Percentiles rank a stretch among this genome's conserved stretches.
phyloP scores from a whole-genome alignment of 202 grass and related monocot species.

The Elaeis oleifera region DNA sequence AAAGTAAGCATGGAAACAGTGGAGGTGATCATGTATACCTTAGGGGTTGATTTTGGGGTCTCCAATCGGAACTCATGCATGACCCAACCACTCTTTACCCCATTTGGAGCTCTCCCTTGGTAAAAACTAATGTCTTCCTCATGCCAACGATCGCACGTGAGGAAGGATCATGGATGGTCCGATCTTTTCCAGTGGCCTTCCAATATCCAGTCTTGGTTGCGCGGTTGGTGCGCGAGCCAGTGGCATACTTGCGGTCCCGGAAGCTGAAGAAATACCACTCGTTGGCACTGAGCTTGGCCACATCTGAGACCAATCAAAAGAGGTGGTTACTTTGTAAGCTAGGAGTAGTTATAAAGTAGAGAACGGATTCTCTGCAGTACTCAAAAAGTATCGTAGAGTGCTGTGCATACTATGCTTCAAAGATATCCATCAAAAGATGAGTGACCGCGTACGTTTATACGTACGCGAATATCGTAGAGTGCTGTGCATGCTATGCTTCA shows the following conservation, averaged over 20 bases:
- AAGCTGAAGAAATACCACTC: constrained; percentile 99
- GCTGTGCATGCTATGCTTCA: too few relatives aligned
- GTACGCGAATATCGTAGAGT: too few relatives aligned
- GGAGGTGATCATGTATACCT: constrained; percentile 18
- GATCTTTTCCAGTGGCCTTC: constrained; percentile 94
- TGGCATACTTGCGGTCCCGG: constrained; percentile 82
- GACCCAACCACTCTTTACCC: constrained; percentile 65
- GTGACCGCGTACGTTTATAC: too few relatives aligned
- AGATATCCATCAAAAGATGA: too few relatives aligned
- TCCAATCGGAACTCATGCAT: constrained; percentile 97
- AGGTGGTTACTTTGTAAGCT: constrained; percentile 18
- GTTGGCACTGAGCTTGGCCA: constrained; percentile 61
- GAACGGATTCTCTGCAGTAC: too few relatives aligned
- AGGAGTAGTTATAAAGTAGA: background rate
- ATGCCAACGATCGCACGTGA: constrained; percentile 54
- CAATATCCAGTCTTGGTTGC: constrained; percentile 82
- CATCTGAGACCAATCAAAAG: constrained; percentile 45
- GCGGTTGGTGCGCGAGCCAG: constrained; percentile 78
- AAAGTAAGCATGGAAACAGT: too few relatives aligned
- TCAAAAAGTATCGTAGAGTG: too few relatives aligned
- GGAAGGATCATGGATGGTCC: constrained; percentile 36
- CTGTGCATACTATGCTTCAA: too few relatives aligned
- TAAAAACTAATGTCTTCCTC: constrained; percentile 93
- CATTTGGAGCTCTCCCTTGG: constrained; percentile 68
- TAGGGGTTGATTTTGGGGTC: constrained; percentile 53